These are phyloP conservation scores for Physcomitrellopsis africana DNA, from an alignment of 225 moss, liverwort and hornwort species.

Conservation along the genomic window DNA sequence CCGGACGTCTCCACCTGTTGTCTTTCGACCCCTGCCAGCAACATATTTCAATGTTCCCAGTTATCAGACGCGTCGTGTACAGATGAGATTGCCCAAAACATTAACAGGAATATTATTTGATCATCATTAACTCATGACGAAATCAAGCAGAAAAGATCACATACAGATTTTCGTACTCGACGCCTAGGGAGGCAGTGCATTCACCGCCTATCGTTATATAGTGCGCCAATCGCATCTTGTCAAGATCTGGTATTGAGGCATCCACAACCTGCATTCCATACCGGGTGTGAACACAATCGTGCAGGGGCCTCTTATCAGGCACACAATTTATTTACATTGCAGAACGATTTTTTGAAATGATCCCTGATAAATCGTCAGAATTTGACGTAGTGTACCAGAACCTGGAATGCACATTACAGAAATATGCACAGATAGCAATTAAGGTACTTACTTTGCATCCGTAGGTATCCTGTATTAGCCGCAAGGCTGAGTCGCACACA, in stretches of 20 bases:
- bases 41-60: neutral
- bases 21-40: constrained; percentile 48
- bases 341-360: neutral
- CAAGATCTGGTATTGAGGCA: constrained; percentile 69
- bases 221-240: constrained; percentile 79
- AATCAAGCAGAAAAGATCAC: constrained; percentile 2
- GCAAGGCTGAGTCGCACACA: constrained; percentile 62
- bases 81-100: neutral
- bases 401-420: neutral
- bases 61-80: neutral
- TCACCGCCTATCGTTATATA: constrained; percentile 82
- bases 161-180: constrained; percentile 59
- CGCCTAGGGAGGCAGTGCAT: constrained; percentile 51
- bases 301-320: neutral
- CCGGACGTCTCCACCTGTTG: constrained; percentile 77
- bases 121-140: neutral
- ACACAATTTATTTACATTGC: neutral
- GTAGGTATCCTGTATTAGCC: constrained; percentile 57
- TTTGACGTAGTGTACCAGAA: neutral
- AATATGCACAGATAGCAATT: too few relatives aligned
- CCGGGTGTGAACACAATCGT: neutral
- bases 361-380: neutral
- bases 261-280: constrained; percentile 59
- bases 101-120: neutral
- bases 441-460: constrained; percentile 62